phyloP scores from a whole-genome alignment of 139 green algal species.

The Chlamydomonas asymmetrica region DNA sequence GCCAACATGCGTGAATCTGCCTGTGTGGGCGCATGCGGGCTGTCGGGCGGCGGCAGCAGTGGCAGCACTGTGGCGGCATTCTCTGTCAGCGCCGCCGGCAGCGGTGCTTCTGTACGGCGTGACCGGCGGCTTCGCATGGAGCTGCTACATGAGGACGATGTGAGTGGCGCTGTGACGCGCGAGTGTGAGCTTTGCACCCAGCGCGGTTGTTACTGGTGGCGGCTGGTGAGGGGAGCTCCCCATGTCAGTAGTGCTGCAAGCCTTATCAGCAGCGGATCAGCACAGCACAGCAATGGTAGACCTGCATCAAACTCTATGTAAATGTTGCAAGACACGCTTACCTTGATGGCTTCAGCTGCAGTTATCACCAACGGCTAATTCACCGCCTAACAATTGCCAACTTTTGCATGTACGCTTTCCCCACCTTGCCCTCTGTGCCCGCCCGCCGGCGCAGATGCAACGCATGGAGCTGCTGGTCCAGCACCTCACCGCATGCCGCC shows the following conservation, averaged over 20 bases:
- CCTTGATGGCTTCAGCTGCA: too few species aligned
- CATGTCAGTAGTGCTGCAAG: too few species aligned
- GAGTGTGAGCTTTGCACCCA: too few species aligned
- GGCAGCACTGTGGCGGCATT: not conserved
- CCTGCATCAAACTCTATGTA: too few species aligned
- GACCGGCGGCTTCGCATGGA: constrained; percentile 32
- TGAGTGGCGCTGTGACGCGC: not conserved
- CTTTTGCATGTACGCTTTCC: too few species aligned
- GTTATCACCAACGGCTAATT: too few species aligned
- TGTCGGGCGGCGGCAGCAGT: not conserved
- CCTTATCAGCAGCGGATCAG: too few species aligned
- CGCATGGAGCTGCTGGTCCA: constrained; percentile 21
- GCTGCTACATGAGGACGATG: constrained; percentile 47
- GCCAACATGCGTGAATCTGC: not conserved
- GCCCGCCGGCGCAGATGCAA: not conserved
- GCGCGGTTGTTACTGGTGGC: too few species aligned
- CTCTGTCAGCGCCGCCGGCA: not conserved
- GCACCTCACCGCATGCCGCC: constrained; percentile 28
- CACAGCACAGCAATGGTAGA: too few species aligned
- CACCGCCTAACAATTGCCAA: too few species aligned
- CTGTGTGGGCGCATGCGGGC: not conserved
- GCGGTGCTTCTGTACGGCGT: not conserved
- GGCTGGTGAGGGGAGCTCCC: too few species aligned
- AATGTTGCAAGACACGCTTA: too few species aligned
- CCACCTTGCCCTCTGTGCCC: not conserved